A percentile compares a stretch with the other conserved stretches of the same genome.
Evolutionary conservation across 1,284 basidiomycete genomes (phyloP).

Genomic region (Albatrellus sp.): DNA sequence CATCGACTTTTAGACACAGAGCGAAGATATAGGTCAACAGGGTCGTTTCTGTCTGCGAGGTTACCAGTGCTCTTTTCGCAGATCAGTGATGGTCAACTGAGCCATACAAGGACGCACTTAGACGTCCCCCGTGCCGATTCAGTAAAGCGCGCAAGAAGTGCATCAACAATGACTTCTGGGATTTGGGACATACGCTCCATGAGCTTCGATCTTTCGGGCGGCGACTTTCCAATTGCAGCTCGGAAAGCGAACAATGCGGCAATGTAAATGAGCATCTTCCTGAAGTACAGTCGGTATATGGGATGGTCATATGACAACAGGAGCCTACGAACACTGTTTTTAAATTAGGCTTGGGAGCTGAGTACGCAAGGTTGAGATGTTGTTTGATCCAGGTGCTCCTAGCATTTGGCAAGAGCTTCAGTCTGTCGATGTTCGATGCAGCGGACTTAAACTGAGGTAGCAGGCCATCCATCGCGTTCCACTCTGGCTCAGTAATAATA

Average conservation of each 20-base stretch:
- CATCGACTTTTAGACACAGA: constrained; percentile 67
- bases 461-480: constrained; percentile 43
- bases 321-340: constrained; percentile 35
- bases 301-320: too few relatives aligned
- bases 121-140: constrained; percentile 54
- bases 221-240: constrained; percentile 18
- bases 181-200: constrained; percentile 44
- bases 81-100: neutral
- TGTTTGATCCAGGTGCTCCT: constrained; percentile 59
- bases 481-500: constrained; percentile 69
- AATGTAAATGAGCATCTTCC: constrained; percentile 71
- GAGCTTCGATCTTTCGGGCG: constrained; percentile 37
- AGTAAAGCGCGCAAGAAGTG: constrained; percentile 70
- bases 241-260: constrained; percentile 66
- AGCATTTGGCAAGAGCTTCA: constrained; percentile 44
- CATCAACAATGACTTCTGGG: constrained; percentile 58
- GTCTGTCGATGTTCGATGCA: constrained; percentile 33
- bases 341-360: constrained; percentile 38
- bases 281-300: constrained; percentile 17
- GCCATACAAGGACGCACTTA: constrained; percentile 28
- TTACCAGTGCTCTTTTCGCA: constrained; percentile 44
- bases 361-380: constrained; percentile 35
- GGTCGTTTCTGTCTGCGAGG: constrained; percentile 56
- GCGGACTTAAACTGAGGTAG: constrained; percentile 41
- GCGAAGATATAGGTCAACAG: constrained; percentile 72